Base-by-base conservation (phyloP, 2,329 filamentous ascomycete genomes). In the Coniochaeta sp. region DNA sequence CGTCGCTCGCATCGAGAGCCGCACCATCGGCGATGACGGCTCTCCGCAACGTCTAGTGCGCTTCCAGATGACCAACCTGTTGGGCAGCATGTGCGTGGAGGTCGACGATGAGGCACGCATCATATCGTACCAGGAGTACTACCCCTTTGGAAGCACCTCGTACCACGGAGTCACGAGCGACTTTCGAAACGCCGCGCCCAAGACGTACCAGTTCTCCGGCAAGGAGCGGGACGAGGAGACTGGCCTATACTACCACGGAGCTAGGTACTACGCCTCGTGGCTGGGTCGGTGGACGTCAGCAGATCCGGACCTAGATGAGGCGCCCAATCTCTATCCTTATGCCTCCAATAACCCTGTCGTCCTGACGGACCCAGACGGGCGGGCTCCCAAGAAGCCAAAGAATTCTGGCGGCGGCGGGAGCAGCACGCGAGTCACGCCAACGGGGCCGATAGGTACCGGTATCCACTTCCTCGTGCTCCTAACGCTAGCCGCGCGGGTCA, bases 111-210 rank as follows among this genome's bases (percentile, higher is more conserved):
- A 65, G 1, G 67, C 36, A 17, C 54, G 64, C 6, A 33, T 72
- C 19, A 55, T 72, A 6, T 69, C 69, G 3, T 70, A 69, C 54
- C 69, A 72, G 50, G 71, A 73, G 61, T 72, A 70, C 58, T 62
- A 61, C 2, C 67, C 71, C 5, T 73, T 63, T 58, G 71, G 71
- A 1, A 31, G n/a, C 17, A 62, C 66, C 6, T 57, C 64, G 1
- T 68, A 64, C 58, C 52, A 34, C 16, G 58, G 61, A 0, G 14
- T 40, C 1, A 34, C 50, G 6, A 56, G 31, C 14, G 38, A 62
- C 11, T n/a, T n/a, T n/a, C n/a, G n/a, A n/a, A 60, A 57, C 3
- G 63, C 65, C 22, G 60, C 64, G 1, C 64, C 67, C 1, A 65
- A 62, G n/a, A 63, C 62, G 28, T 72, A 70, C 59, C 63, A 69